Percentiles rank a stretch among this genome's conserved stretches.
phyloP scores from a whole-genome alignment of 768 basidiomycete genomes.

The Chlorophyllum brunneum region DNA sequence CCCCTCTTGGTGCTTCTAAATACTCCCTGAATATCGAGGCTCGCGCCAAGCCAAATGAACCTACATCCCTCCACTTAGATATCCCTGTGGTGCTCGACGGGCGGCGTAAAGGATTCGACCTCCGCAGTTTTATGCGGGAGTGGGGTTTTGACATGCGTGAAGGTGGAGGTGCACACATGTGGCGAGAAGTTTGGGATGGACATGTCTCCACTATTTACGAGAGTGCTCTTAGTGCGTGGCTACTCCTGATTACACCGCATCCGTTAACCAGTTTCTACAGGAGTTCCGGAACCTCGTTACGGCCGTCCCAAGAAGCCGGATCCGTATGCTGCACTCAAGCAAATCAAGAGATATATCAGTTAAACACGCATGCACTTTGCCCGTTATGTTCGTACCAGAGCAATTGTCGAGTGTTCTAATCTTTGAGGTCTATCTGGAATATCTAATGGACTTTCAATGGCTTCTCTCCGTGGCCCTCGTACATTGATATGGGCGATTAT shows the following conservation, averaged over 20 bases:
- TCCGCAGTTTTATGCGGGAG: conserved; percentile 55
- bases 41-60: conserved; percentile 25
- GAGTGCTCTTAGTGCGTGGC: conserved; percentile 61
- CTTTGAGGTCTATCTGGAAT: not conserved
- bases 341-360: conserved; percentile 42
- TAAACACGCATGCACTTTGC: no score
- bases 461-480: conserved; percentile 8
- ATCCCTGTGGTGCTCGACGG: conserved; percentile 43
- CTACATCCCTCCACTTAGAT: conserved; percentile 35
- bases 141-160: conserved; percentile 49
- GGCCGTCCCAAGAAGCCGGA: conserved; percentile 50
- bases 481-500: not conserved
- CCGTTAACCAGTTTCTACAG: conserved; percentile 22
- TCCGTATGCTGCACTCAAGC: conserved; percentile 51
- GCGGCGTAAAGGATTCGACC: conserved; percentile 58
- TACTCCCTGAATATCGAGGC: conserved; percentile 33
- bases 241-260: conserved; percentile 11
- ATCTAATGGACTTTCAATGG: not conserved
- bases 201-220: conserved; percentile 60
- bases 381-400: not conserved
- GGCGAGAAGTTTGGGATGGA: conserved; percentile 73
- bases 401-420: not conserved
- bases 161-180: conserved; percentile 82
- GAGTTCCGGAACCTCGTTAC: conserved; percentile 49
- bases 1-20: conserved; percentile 28